Base-by-base conservation (phyloP, 73 alveolate species). In the Paramecium caudatum region DNA sequence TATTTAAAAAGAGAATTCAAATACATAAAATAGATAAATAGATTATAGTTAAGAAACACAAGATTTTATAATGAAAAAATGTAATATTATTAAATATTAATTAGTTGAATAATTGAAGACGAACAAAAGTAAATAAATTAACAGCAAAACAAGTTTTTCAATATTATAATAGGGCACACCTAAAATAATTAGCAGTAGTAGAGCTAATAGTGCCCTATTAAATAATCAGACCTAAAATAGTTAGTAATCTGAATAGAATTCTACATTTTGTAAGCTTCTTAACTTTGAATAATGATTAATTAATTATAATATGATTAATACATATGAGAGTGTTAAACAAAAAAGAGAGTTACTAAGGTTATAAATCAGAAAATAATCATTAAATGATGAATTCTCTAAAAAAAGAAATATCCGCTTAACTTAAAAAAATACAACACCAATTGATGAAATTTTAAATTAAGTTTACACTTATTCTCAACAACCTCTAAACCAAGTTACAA, bases 21-120 rank as follows among this genome's bases (percentile, higher is more conserved):
- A 39, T 41, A 41, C 19, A 9, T 48, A 12, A 1, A 74, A 43
- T 41, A 39, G 7, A 1, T 39, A 45, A 74, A 39, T 37, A 3
- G 88, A 74, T 37, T 74, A 74, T 43, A 74, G 65, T 74, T 37
- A 43, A 8, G 88, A 74, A 68, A 74, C 88, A 5, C 32, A 74
- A 12, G 88, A 74, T 37, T 74, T 74, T 23, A 74, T 74, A 1
- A 3, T 74, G 33, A 74, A 74, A 45, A 74, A 74, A 74, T 74
- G 88, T 74, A 74, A 41, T n/a, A 3, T 27, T 1, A 41, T 15
- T 43, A 1, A 9, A 74, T 19, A 4, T 27, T 21, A 23, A 41
- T 17, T 74, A 74, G 88, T 74, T 74, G 88, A 74, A 41, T 37
- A 74, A 39, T 12, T 74, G 43, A 74, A 74, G 47, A 74, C 17